Conservation (phyloP, 2,329 filamentous ascomycete genomes). For the Paradendryphiella salina region DNA sequence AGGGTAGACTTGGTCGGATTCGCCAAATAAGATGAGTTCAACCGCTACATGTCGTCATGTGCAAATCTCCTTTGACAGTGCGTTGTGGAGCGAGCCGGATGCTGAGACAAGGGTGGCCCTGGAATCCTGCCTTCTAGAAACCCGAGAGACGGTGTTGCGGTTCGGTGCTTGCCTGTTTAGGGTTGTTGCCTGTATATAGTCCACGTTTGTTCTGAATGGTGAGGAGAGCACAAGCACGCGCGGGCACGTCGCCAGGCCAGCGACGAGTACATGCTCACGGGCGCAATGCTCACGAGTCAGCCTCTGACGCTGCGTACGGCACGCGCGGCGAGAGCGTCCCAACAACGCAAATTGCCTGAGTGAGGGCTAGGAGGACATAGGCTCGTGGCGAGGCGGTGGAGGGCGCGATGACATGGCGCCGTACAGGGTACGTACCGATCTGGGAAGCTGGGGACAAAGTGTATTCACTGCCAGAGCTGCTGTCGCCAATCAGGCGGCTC, state of each 20-base stretch:
- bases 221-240: too few species aligned
- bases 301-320: constrained; percentile 14
- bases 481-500: constrained; percentile 1
- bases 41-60: constrained; percentile 24
- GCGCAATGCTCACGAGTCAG: constrained; percentile 25
- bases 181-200: constrained; percentile 8
- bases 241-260: neutral
- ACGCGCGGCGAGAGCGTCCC: constrained; percentile 13
- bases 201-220: constrained; percentile 3
- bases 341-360: constrained; percentile 15
- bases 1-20: constrained; percentile 14
- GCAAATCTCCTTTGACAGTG: constrained; percentile 19
- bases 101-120: constrained; percentile 11
- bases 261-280: neutral
- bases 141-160: constrained; percentile 8
- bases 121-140: constrained; percentile 7
- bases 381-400: neutral
- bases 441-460: too few species aligned
- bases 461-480: neutral
- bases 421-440: too few species aligned
- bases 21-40: constrained; percentile 20
- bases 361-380: too few species aligned
- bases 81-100: constrained; percentile 11
- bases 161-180: constrained; percentile 3
- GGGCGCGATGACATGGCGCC: neutral